Evolutionary conservation across 1,139 yeast species (phyloP).

Genomic region (Hansenula lynferdii): DNA sequence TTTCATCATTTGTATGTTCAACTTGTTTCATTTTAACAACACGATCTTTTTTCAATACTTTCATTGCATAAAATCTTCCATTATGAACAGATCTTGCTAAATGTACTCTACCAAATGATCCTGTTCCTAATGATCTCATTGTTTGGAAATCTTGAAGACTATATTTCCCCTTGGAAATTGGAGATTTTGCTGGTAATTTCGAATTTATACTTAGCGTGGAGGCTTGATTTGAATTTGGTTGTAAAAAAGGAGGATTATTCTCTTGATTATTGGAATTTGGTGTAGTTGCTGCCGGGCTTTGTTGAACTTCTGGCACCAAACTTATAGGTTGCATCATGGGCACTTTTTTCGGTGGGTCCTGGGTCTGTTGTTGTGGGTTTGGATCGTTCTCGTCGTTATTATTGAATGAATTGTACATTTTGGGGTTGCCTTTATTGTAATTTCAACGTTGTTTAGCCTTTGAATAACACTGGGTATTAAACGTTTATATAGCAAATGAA

Average conservation of each 20-base stretch:
- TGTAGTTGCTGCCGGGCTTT: not conserved
- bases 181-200: constrained; percentile 31
- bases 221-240: too few species aligned
- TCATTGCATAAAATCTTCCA: constrained; percentile 89
- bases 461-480: too few species aligned
- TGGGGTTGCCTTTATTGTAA: not conserved
- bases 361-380: not conserved
- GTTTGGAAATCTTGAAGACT: constrained; percentile 82
- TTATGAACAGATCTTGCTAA: constrained; percentile 88
- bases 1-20: constrained; percentile 94
- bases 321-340: constrained; percentile 1
- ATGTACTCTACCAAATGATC: constrained; percentile 96
- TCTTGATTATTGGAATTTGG: not conserved
- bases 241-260: too few species aligned
- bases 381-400: constrained; percentile 1
- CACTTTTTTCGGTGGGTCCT: not conserved
- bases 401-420: not conserved
- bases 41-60: constrained; percentile 81
- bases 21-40: constrained; percentile 95
- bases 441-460: too few species aligned
- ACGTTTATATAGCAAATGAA: too few species aligned
- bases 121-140: constrained; percentile 90
- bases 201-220: constrained; percentile 7
- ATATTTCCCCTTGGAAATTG: constrained; percentile 83
- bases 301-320: constrained; percentile 3